Evolutionary conservation across 225 moss, liverwort and hornwort species (phyloP), one percentile per base, ranked within the genome.

Genomic region (Lunularia cruciata): DNA sequence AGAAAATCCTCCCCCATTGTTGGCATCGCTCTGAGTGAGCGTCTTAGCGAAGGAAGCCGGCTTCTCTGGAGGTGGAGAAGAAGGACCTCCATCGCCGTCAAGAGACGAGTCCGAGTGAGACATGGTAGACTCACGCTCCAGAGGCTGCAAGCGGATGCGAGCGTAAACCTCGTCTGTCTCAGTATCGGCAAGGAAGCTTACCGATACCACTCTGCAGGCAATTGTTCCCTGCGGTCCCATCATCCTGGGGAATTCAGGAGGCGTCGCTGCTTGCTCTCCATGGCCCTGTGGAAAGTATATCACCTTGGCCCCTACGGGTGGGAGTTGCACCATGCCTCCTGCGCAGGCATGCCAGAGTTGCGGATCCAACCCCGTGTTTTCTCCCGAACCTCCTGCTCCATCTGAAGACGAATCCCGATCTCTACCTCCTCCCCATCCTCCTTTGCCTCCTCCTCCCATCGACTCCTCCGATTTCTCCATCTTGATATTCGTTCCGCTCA

Each of bases 281-380:
- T 98, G 98, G 15, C 98, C 98, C 69, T 98, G 98, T 3, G 98
- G 98, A 33, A 98, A 98, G 75, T 98, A 98, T 28, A 98, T 93
- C 26, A 98, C 93, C 35, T 91, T 93, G 12, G 89, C 85, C 38
- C 93, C 91, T 18, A 89, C 91, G 6, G 91, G 78, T 2, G 98
- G 98, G 34, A 98, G 91, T 63, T 98, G 98, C 23, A 98, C 98
- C 98, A 98, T 98, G 8, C 91, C 91, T 56, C 98, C 98, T 2
- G 98, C 98, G 70, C 98, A 98, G 7, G 93, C 98, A 67, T 98
- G 98, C 98, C 98, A 98, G 3, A 98, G 84, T 77, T 98, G 98
- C 11, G 98, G 88, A 81, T 98, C 98, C 54, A 98, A 71, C 15
- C 96, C 89, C 20, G 49, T 42, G 61, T 73, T 66, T 7, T 72